A percentile compares a stretch with the other conserved stretches of the same genome.
Evolutionary conservation across 108 stramenopile species (phyloP).

Genomic region (Cyclotella choctawhatcheeana): DNA sequence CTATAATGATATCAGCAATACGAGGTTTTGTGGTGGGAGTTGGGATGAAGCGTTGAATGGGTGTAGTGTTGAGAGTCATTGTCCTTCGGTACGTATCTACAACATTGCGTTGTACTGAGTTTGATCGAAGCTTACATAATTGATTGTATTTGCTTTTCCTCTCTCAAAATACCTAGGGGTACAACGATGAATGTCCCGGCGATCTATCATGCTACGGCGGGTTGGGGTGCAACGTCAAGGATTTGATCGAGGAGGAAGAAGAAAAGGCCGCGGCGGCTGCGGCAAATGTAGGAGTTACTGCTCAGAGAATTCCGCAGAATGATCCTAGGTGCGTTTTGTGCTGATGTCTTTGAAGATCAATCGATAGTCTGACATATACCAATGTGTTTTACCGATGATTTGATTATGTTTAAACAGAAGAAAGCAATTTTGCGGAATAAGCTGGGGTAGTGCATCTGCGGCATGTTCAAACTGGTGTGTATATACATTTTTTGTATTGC

Average conservation of each 20-base stretch:
- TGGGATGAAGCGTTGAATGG: slow-evolving; percentile 32
- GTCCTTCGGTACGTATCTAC: no score
- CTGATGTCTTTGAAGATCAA: background rate
- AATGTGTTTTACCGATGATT: no score
- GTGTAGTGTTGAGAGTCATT: slow-evolving; percentile 41
- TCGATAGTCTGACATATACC: background rate
- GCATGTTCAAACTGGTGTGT: slow-evolving; percentile 35
- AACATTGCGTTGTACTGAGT: no score
- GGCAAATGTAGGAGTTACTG: background rate
- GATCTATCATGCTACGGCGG: slow-evolving; percentile 37
- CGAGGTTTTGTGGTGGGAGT: slow-evolving; percentile 33
- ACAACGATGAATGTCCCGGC: slow-evolving; percentile 31
- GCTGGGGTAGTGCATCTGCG: slow-evolving; percentile 37
- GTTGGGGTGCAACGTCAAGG: slow-evolving; percentile 37
- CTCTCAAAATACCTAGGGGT: no score
- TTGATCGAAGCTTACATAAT: no score
- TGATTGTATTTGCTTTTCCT: no score
- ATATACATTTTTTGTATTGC: background rate
- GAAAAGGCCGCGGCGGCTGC: background rate
- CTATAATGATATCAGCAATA: slow-evolving; percentile 40
- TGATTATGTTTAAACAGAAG: background rate
- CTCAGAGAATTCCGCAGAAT: slow-evolving; percentile 17
- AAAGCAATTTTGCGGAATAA: slow-evolving; percentile 38
- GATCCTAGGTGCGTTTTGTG: slow-evolving; percentile 22
- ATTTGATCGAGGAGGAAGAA: slow-evolving; percentile 22